Conservation (phyloP, 768 basidiomycete species). For the Heimioporus sp. region DNA sequence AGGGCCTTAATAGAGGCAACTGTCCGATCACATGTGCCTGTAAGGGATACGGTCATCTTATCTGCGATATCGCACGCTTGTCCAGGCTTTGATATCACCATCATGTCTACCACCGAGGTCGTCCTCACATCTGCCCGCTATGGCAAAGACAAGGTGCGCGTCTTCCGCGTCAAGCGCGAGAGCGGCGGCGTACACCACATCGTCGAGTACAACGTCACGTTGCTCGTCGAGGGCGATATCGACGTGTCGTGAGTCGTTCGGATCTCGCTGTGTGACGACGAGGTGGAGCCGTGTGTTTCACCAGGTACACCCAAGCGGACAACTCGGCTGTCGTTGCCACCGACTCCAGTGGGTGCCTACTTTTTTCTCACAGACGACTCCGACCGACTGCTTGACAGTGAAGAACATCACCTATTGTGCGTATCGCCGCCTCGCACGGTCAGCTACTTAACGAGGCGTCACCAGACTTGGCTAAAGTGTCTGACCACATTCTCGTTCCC, state of each 20-base stretch:
- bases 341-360: conserved; percentile 62
- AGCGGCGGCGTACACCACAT: conserved; percentile 59
- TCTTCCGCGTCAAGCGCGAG: conserved; percentile 80
- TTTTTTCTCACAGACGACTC: neutral
- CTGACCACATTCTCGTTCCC: conserved; percentile 80
- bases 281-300: too few relatives aligned
- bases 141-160: conserved; percentile 87
- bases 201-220: conserved; percentile 82
- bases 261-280: too few relatives aligned
- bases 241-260: conserved; percentile 54
- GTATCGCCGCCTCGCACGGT: conserved; percentile 2
- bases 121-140: conserved; percentile 58
- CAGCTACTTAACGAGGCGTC: neutral
- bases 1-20: too few relatives aligned
- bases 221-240: conserved; percentile 82
- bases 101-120: conserved; percentile 30
- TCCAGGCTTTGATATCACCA: neutral
- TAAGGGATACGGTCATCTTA: neutral
- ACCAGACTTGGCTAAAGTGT: conserved; percentile 81
- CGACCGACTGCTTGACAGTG: conserved; percentile 34
- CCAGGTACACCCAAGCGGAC: conserved; percentile 84
- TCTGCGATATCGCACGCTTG: neutral
- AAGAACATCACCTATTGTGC: conserved; percentile 68
- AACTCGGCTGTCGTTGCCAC: conserved; percentile 89
- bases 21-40: too few relatives aligned